These are phyloP conservation scores for Ensete ventricosum DNA, from an alignment of 176 grass and related monocot species.

Conservation along the genomic window DNA sequence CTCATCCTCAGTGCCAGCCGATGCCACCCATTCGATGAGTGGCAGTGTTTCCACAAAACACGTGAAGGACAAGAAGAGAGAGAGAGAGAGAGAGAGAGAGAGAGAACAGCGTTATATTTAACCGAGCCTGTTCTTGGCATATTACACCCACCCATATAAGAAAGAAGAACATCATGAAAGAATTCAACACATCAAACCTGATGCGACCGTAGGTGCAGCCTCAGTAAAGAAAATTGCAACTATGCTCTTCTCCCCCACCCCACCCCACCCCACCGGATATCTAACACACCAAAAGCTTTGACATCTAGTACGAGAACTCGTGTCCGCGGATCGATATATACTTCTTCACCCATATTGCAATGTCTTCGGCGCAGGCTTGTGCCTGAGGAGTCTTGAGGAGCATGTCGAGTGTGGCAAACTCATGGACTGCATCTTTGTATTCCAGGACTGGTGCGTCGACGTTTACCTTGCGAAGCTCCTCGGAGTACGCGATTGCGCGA, in stretches of 20 bases:
- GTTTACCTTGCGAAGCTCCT: constrained; percentile 86
- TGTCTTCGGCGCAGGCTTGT: constrained; percentile 73
- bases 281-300: not conserved
- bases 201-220: too few relatives aligned
- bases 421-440: constrained; percentile 78
- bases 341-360: constrained; percentile 96
- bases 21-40: too few relatives aligned
- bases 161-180: not conserved
- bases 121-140: not conserved
- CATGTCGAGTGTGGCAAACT: constrained; percentile 82
- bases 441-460: constrained; percentile 77
- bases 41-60: too few relatives aligned
- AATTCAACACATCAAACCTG: not conserved
- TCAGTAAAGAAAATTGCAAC: too few relatives aligned
- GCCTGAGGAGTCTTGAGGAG: constrained; percentile 86
- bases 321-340: constrained; percentile 83
- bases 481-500: constrained; percentile 77
- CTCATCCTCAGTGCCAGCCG: too few relatives aligned
- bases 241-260: too few relatives aligned
- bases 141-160: not conserved
- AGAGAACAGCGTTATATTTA: not conserved
- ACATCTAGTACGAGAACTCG: constrained; percentile 78
- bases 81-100: not conserved
- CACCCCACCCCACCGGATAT: too few relatives aligned
- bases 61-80: not conserved